Conservation (phyloP, 768 basidiomycete species). For the Tephrocybe sp. region DNA sequence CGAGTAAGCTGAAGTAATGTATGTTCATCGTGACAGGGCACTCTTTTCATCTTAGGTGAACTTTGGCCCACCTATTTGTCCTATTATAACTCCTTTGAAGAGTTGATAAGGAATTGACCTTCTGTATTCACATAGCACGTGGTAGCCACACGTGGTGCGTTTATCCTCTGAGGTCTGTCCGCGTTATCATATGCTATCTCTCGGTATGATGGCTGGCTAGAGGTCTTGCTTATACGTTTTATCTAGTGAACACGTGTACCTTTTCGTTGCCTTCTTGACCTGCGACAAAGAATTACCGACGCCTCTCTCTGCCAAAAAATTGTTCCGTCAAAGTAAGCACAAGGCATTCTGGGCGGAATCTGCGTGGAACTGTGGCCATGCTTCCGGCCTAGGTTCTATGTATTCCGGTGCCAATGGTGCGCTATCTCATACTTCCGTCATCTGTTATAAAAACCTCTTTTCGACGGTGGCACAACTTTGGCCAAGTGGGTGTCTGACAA, state of each 20-base stretch:
- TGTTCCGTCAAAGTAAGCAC: slow-evolving; percentile 5
- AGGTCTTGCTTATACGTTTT: not conserved
- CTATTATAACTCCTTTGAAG: too few relatives aligned
- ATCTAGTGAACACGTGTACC: not conserved
- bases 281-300: not conserved
- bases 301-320: not conserved
- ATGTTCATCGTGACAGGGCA: not conserved
- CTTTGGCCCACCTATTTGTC: too few relatives aligned
- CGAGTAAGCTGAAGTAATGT: not conserved
- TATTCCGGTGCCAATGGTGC: not conserved
- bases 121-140: slow-evolving; percentile 3
- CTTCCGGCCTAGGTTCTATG: too few relatives aligned
- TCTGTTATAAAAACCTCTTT: not conserved
- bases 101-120: too few relatives aligned
- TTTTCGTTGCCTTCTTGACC: not conserved
- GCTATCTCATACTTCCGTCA: not conserved
- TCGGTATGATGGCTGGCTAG: slow-evolving; percentile 4
- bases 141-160: slow-evolving; percentile 16
- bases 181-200: slow-evolving; percentile 14
- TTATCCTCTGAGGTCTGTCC: too few relatives aligned
- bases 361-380: not conserved
- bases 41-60: not conserved
- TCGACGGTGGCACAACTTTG: not conserved
- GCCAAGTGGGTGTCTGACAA: too few relatives aligned
- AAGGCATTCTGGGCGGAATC: not conserved